phyloP scores from a whole-genome alignment of 78 protist genomes.

The Cyanophora paradoxa region DNA sequence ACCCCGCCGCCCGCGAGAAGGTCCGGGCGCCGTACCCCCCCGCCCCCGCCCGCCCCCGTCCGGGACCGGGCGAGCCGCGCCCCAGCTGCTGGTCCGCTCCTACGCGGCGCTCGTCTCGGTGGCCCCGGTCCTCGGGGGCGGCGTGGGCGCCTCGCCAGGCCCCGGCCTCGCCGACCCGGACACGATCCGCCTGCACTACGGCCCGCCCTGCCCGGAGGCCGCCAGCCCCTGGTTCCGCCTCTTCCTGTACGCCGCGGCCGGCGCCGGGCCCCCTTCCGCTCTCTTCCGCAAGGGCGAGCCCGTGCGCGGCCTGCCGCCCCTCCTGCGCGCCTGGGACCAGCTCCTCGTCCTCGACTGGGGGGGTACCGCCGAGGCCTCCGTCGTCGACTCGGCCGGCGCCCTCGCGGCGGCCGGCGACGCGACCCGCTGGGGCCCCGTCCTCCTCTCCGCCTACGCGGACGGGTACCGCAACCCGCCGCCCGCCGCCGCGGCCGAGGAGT shows the following conservation, averaged over 20 bases:
- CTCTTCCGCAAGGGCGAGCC: conserved; percentile 57
- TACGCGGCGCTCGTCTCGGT: conserved; percentile 68
- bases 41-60: too few species aligned
- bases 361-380: not conserved
- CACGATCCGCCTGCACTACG: not conserved
- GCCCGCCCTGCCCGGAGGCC: not conserved
- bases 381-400: not conserved
- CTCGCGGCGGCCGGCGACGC: not conserved
- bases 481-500: too few species aligned
- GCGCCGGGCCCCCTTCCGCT: conserved; percentile 61
- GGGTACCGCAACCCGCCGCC: too few species aligned
- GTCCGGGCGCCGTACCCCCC: too few species aligned
- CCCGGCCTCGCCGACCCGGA: conserved; percentile 21
- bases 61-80: too few species aligned
- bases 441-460: not conserved
- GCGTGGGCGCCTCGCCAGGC: conserved; percentile 22
- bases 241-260: conserved; percentile 40
- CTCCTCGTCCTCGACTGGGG: not conserved
- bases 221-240: conserved; percentile 65
- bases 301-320: conserved; percentile 42
- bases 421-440: not conserved
- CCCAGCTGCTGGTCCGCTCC: conserved; percentile 33
- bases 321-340: not conserved
- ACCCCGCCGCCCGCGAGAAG: conserved; percentile 12
- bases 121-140: conserved; percentile 83